These are phyloP conservation scores for Babjeviella inositovora DNA, from an alignment of 805 yeast genomes.

Conservation along the genomic window DNA sequence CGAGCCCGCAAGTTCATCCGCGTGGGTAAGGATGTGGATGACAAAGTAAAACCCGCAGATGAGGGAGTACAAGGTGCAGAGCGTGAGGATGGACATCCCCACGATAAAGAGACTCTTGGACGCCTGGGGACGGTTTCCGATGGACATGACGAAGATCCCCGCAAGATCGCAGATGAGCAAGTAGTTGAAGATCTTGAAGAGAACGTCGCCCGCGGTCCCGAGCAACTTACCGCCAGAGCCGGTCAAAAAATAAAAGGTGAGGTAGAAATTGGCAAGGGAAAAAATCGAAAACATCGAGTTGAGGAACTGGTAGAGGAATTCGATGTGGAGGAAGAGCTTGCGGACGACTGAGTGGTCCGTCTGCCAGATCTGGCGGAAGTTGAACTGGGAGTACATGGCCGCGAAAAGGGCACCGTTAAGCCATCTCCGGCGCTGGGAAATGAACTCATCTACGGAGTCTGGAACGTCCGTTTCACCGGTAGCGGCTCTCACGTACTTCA, in stretches of 20 bases:
- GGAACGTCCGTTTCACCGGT: conserved; percentile 97
- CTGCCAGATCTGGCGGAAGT: conserved; percentile 77
- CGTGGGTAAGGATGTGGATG: conserved; percentile 28
- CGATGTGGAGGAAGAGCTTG: conserved; percentile 69
- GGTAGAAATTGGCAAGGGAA: conserved; percentile 79
- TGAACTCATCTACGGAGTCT: conserved; percentile 84
- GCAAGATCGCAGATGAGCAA: conserved; percentile 69
- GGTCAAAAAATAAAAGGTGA: conserved; percentile 85
- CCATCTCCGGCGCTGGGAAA: conserved; percentile 96
- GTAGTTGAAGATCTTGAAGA: conserved; percentile 78
- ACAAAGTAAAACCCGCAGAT: conserved; percentile 76
- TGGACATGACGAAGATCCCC: conserved; percentile 80
- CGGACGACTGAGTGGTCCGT: conserved; percentile 75
- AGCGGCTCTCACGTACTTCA: conserved; percentile 84
- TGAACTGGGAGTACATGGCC: conserved; percentile 76
- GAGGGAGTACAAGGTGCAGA: conserved; percentile 72
- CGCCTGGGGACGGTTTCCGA: conserved; percentile 98
- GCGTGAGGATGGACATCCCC: conserved; percentile 54
- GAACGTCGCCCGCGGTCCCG: conserved; percentile 23
- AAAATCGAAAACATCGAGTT: conserved; percentile 80
- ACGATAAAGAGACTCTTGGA: conserved; percentile 64
- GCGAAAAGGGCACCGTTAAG: conserved; percentile 96
- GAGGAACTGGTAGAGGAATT: conserved; percentile 76
- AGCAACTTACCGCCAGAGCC: conserved; percentile 67
- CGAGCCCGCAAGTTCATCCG: conserved; percentile 19